Evolutionary conservation across 2,329 filamentous ascomycete genomes (phyloP), one percentile per base, ranked within the genome.

Genomic region (Aphanoascus verrucosus): DNA sequence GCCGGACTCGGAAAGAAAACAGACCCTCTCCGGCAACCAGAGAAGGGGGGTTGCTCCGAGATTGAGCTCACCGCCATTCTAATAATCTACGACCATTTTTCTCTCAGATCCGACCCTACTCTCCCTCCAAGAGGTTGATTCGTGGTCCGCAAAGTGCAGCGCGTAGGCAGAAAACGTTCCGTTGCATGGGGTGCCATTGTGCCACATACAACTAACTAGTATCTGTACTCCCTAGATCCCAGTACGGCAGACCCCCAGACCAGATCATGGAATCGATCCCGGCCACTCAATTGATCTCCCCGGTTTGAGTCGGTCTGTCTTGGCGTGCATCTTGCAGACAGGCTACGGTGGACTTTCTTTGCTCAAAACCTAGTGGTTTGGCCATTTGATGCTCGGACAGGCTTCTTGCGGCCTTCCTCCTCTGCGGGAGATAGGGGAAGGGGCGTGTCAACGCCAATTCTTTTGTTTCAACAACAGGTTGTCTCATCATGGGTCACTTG

Each of bases 41-140:
- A 49, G 14, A 32, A 38, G 31, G 11, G 2, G 32, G 23, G 23
- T 28, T 47, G 15, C 17, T 37, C 45, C 32, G 19, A n/a, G 5
- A n/a, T n/a, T 31, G 34, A 49, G 35, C 46, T 49, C 46, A 49
- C 46, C 46, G 46, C 46, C 46, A 49, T 49, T 28, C 19, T 49
- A 34, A 31, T 9, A 49, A 31, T 12, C 19, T 11, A 41, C 34
- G 20, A 12, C 2, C 8, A 17, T 40, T 3, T 40, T 38, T 20
- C 15, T 49, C 5, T 40, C 38, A 6, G 7, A 28, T 28, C 23
- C 23, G 23, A 28, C 23, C 23, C 23, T 37, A 19, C 35, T 28
- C n/a, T 49, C 32, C 12, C 37, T n/a, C 12, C n/a, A 19, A 12
- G 35, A 11, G 9, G 11, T 37, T 37, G 35, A 19, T 17, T 32